Conservation (phyloP, 768 basidiomycete species). For the Leucosporidium yakuticum region DNA sequence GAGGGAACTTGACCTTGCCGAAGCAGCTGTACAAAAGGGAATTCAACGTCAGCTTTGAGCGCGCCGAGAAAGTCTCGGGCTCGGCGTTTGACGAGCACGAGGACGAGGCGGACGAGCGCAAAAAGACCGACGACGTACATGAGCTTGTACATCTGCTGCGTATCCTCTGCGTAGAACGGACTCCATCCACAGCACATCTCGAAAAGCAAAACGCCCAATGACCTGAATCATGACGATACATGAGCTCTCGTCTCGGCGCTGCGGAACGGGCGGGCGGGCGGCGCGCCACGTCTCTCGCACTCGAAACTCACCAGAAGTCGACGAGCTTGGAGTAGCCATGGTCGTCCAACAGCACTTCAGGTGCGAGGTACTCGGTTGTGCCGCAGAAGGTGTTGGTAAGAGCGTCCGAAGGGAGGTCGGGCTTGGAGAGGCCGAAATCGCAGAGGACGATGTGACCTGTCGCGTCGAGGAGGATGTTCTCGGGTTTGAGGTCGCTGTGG, state of each 20-base stretch:
- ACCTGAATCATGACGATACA: constrained; percentile 44
- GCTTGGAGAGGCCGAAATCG: constrained; percentile 96
- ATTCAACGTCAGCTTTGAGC: not conserved
- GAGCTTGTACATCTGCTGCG: constrained; percentile 98
- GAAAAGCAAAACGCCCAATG: constrained; percentile 86
- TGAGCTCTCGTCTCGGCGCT: not conserved
- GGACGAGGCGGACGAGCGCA: constrained; percentile 30
- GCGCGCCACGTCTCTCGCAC: no score
- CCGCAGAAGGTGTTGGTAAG: constrained; percentile 99
- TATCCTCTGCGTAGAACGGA: constrained; percentile 98
- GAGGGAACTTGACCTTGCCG: constrained; percentile 96
- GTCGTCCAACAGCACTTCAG: constrained; percentile 96
- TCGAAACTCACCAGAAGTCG: constrained; percentile 76
- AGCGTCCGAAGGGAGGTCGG: constrained; percentile 84
- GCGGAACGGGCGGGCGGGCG: no score
- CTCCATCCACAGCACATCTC: constrained; percentile 99
- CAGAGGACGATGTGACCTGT: constrained; percentile 97
- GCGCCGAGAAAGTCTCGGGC: not conserved
- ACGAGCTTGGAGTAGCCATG: constrained; percentile 97
- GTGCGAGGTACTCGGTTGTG: constrained; percentile 96
- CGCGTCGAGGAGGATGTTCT: constrained; percentile 96
- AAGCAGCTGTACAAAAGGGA: constrained; percentile 65
- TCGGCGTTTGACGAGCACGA: constrained; percentile 23
- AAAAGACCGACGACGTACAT: constrained; percentile 24
- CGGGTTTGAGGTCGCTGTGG: constrained; percentile 88